Evolutionary conservation across 805 yeast genomes (phyloP).

Genomic region (Saturnispora besseyi): DNA sequence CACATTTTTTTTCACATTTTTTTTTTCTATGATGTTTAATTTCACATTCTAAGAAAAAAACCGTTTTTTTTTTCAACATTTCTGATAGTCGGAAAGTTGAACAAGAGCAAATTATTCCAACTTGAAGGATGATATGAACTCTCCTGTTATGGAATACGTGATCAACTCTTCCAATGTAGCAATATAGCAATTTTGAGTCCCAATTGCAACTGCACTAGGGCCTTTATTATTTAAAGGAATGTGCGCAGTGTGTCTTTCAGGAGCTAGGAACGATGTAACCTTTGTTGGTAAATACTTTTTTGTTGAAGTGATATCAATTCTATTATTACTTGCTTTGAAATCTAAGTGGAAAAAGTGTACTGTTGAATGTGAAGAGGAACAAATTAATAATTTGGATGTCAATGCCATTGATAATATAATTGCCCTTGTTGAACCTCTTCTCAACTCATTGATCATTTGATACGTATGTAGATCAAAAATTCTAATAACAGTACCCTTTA

Average conservation of each 20-base stretch:
- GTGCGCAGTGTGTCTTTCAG: constrained; percentile 85
- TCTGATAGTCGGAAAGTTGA: background rate
- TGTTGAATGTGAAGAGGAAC: constrained; percentile 82
- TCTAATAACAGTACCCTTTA: constrained; percentile 82
- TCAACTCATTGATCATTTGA: constrained; percentile 55
- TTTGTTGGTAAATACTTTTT: constrained; percentile 58
- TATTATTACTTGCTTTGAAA: background rate
- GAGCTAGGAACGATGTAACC: constrained; percentile 76
- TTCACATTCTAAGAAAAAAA: background rate
- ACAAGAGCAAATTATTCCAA: background rate
- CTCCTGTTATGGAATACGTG: background rate
- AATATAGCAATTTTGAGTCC: constrained; percentile 46
- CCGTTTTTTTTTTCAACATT: background rate
- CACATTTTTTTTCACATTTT: background rate
- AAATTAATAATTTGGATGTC: constrained; percentile 66
- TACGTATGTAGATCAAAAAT: constrained; percentile 67
- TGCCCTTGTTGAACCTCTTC: constrained; percentile 84
- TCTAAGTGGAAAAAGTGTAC: constrained; percentile 61
- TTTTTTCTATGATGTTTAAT: background rate
- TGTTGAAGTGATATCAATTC: background rate
- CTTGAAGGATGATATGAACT: background rate
- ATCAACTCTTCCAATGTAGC: constrained; percentile 36
- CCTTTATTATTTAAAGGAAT: constrained; percentile 43
- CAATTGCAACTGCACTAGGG: constrained; percentile 24
- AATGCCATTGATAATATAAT: constrained; percentile 69